phyloP scores from a whole-genome alignment of 1,284 basidiomycete genomes.

The Rhizoctonia solani region DNA sequence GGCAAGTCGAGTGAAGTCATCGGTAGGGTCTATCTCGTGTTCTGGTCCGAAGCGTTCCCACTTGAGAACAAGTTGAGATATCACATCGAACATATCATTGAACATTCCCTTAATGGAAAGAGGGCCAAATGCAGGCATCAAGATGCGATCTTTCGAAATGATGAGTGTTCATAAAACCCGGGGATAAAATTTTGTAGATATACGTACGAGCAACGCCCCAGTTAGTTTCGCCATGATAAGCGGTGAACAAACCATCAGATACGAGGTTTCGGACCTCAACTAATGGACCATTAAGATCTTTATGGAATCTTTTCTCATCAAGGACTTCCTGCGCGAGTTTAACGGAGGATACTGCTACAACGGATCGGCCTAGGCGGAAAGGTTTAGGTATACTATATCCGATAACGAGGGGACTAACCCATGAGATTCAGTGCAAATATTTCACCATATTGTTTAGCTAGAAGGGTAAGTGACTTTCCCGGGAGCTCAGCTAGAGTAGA shows the following conservation, averaged over 20 bases:
- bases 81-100: slow-evolving; percentile 55
- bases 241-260: slow-evolving; percentile 54
- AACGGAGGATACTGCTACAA: slow-evolving; percentile 48
- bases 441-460: slow-evolving; percentile 39
- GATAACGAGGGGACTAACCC: slow-evolving; percentile 5
- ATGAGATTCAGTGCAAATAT: slow-evolving; percentile 36
- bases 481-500: slow-evolving; percentile 14
- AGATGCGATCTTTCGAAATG: slow-evolving; percentile 52
- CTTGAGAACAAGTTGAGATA: slow-evolving; percentile 54
- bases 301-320: slow-evolving; percentile 55
- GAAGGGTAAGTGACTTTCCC: slow-evolving; percentile 17
- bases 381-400: background rate
- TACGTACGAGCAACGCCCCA: slow-evolving; percentile 52
- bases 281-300: slow-evolving; percentile 48
- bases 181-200: background rate
- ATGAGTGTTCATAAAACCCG: slow-evolving; percentile 20
- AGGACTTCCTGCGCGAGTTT: slow-evolving; percentile 53
- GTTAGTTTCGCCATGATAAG: slow-evolving; percentile 52
- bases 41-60: slow-evolving; percentile 54
- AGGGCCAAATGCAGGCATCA: slow-evolving; percentile 59
- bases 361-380: slow-evolving; percentile 42
- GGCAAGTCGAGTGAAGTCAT: slow-evolving; percentile 57
- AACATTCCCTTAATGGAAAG: slow-evolving; percentile 56
- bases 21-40: slow-evolving; percentile 51
- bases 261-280: slow-evolving; percentile 51